A percentile compares a stretch with the other conserved stretches of the same genome.
phyloP scores from a whole-genome alignment of 192 early-diverging fungal species.

The Coemansia sp. region DNA sequence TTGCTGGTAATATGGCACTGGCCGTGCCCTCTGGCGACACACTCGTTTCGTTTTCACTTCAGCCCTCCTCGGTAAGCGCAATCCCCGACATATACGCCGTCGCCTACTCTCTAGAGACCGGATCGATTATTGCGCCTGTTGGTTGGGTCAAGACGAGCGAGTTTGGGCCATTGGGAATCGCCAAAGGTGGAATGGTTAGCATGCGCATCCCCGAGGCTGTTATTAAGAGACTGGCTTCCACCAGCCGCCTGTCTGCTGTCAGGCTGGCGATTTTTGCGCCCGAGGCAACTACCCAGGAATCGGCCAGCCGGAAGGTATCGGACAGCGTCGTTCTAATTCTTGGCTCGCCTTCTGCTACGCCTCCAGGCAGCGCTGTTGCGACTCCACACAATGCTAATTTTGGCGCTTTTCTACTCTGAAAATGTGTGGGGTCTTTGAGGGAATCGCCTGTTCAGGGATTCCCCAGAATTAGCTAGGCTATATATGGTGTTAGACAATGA shows the following conservation, averaged over 20 bases:
- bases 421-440: neutral
- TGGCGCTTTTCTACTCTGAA: neutral
- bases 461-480: slow-evolving; percentile 1
- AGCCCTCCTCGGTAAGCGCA: neutral
- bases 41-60: slow-evolving; percentile 18
- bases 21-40: slow-evolving; percentile 13
- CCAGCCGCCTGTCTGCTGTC: slow-evolving; percentile 11
- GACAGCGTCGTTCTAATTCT: slow-evolving; percentile 19
- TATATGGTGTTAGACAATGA: neutral
- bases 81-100: slow-evolving; percentile 17
- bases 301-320: slow-evolving; percentile 2
- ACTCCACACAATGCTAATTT: neutral
- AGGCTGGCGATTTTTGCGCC: slow-evolving; percentile 12
- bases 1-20: slow-evolving; percentile 8
- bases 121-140: slow-evolving; percentile 16
- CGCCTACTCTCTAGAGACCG: slow-evolving; percentile 15
- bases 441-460: neutral
- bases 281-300: neutral
- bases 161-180: slow-evolving; percentile 5
- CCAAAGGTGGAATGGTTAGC: slow-evolving; percentile 26
- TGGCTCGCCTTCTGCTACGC: neutral
- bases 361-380: neutral
- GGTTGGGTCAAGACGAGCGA: slow-evolving; percentile 6
- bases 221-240: neutral
- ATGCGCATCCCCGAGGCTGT: slow-evolving; percentile 15